Evolutionary conservation across 768 basidiomycete species (phyloP).

Genomic region (Botryobasidium botryosum): DNA sequence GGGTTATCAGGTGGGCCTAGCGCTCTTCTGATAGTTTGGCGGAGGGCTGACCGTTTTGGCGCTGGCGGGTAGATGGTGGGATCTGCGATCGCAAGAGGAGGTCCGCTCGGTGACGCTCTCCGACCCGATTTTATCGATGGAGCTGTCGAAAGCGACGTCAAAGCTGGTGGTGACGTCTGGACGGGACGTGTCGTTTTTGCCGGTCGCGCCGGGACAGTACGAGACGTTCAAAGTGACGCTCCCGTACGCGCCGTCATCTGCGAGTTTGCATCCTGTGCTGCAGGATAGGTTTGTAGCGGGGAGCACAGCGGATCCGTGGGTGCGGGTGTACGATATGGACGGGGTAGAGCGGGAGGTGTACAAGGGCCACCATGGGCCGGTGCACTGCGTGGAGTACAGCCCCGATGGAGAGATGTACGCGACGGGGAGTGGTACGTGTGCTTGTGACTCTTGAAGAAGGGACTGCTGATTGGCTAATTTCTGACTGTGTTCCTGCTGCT

Average conservation of each 20-base stretch:
- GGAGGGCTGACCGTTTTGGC: not conserved
- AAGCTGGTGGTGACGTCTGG: slow-evolving; percentile 83
- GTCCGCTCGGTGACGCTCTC: slow-evolving; percentile 56
- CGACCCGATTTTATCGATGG: slow-evolving; percentile 84
- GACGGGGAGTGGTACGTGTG: slow-evolving; percentile 44
- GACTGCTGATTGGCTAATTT: not conserved
- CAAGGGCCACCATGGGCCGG: slow-evolving; percentile 95
- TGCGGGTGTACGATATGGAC: slow-evolving; percentile 77
- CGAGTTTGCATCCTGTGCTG: slow-evolving; percentile 79
- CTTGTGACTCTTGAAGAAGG: slow-evolving; percentile 1
- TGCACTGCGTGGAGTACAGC: slow-evolving; percentile 83
- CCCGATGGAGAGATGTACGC: slow-evolving; percentile 98
- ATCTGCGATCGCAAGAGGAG: slow-evolving; percentile 59
- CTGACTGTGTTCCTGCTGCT: slow-evolving; percentile 7
- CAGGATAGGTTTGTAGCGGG: slow-evolving; percentile 90
- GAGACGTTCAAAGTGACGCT: slow-evolving; percentile 61
- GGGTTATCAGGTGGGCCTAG: slow-evolving; percentile 70
- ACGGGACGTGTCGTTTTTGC: slow-evolving; percentile 83
- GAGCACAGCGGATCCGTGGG: slow-evolving; percentile 85
- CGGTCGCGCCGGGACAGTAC: slow-evolving; percentile 41
- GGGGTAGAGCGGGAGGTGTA: slow-evolving; percentile 83
- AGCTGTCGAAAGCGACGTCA: slow-evolving; percentile 64
- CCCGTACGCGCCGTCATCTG: slow-evolving; percentile 78
- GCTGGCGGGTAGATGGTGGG: slow-evolving; percentile 69
- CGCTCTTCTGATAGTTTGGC: too few species aligned